Base-by-base conservation (phyloP, 495 filamentous ascomycete genomes). In the Chlorociboria aeruginascens region DNA sequence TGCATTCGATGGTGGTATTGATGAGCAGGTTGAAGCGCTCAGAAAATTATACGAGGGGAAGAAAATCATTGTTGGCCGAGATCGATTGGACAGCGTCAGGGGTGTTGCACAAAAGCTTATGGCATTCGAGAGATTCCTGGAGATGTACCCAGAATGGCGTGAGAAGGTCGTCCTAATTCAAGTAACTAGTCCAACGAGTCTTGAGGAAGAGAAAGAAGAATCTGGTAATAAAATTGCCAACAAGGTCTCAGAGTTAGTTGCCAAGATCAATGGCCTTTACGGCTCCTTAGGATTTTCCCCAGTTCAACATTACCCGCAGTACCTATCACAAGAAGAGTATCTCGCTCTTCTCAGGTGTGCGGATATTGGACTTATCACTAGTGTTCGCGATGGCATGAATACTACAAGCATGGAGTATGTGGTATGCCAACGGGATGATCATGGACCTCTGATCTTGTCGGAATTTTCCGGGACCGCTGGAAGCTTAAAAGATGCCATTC, bases 391-490 rank as follows among this genome's bases (percentile, higher is more conserved):
- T 63, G 89, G 89, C 45, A 95, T 96, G 88, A 96, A 96, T 68
- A 95, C 89, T 10, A 94, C 89, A 7, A 89, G 85, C 61, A 64
- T 96, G 43, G 89, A 96, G 63, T 96, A 93, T 62, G 78, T 96
- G 29, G 76, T 96, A 43, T 92, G 86, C 66, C 89, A 96, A 63
- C 82, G 83, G 54, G 80, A 85, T 42, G 80, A 79, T 34, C 78
- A 87, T 59, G 82, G 87, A 1, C 89, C 88, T 9, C 69, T 96
- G 34, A 95, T 96, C 51, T 73, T 96, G 7, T 96, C 89, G 8
- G 89, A 96, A 64, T 96, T 96, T 63, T 94, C 89, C 32, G 89
- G 89, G 52, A 94, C 89, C 0, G 89, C 89, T 37, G 86, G 87
- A 32, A 89, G 81, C 14, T 75, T 96, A 30, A 77, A 74, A 43